Percentiles rank a stretch among this genome's conserved stretches.
phyloP scores from a whole-genome alignment of 179 eudicot genomes.

The Silene vulgaris region DNA sequence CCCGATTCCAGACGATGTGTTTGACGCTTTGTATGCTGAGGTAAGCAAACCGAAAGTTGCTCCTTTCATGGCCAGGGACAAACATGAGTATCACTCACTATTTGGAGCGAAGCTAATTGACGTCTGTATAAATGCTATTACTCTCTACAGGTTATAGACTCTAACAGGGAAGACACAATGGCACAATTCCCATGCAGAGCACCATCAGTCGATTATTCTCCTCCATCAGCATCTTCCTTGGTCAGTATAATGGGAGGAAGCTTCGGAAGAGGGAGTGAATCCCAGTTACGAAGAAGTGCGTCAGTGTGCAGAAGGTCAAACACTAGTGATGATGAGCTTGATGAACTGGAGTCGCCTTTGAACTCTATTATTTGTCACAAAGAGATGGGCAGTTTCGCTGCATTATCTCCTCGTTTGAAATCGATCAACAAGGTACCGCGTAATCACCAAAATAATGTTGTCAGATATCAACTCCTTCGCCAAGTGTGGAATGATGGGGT shows the following conservation, averaged over 20 bases:
- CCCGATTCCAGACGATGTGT: conserved; percentile 55
- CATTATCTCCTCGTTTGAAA: conserved; percentile 15
- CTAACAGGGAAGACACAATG: conserved; percentile 26
- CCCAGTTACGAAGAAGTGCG: conserved; percentile 32
- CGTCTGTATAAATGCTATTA: not conserved
- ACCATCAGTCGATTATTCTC: conserved; percentile 33
- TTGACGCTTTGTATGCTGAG: conserved; percentile 65
- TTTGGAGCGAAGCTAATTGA: not conserved
- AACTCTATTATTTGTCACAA: conserved; percentile 25
- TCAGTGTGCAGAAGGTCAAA: conserved; percentile 40
- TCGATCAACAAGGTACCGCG: conserved; percentile 12
- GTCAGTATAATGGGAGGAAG: conserved; percentile 23
- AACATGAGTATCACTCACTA: not conserved
- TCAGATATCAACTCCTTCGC: conserved; percentile 35
- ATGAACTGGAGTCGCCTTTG: conserved; percentile 42
- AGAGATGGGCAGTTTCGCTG: conserved; percentile 5
- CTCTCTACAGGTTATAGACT: conserved; percentile 22
- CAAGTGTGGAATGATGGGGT: conserved; percentile 31
- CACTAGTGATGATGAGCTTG: conserved; percentile 46
- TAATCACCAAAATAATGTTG: conserved; percentile 13
- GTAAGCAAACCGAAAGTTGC: conserved; percentile 32
- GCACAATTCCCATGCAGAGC: conserved; percentile 31
- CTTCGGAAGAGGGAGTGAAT: conserved; percentile 24
- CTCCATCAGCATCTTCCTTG: conserved; percentile 35
- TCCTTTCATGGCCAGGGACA: not conserved